Percentiles rank a stretch among this genome's conserved stretches.
Evolutionary conservation across 169 alveolate species (phyloP).

Genomic region (Theileria sp.): DNA sequence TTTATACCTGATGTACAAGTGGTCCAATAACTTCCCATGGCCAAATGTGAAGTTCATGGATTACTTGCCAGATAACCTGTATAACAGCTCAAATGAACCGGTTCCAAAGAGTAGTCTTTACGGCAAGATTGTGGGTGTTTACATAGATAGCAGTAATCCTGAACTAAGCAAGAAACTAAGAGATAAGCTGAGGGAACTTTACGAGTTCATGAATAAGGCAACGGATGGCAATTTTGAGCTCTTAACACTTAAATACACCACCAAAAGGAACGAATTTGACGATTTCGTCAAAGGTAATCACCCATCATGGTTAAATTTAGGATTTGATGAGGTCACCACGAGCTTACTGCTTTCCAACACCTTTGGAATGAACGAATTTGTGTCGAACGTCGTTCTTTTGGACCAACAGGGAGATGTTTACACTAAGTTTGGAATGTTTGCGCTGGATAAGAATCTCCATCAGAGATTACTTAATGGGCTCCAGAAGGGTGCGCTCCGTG

Average conservation of each 20-base stretch:
- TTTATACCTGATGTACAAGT: conserved; percentile 44
- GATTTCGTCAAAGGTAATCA: conserved; percentile 28
- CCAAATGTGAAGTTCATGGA: conserved; percentile 44
- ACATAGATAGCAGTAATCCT: conserved; percentile 52
- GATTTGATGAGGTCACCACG: conserved; percentile 33
- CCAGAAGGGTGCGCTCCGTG: conserved; percentile 35
- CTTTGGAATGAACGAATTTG: conserved; percentile 35
- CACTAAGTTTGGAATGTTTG: conserved; percentile 45
- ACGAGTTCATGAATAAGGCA: conserved; percentile 40
- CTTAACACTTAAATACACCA: conserved; percentile 42
- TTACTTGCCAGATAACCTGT: conserved; percentile 50
- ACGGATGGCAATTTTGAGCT: conserved; percentile 59
- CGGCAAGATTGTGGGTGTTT: conserved; percentile 58
- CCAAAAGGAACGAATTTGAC: conserved; percentile 33
- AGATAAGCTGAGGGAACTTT: conserved; percentile 41
- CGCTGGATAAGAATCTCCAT: background rate
- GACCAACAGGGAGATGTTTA: conserved; percentile 61
- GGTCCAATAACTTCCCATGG: conserved; percentile 66
- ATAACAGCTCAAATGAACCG: conserved; percentile 41
- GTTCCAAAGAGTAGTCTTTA: conserved; percentile 42
- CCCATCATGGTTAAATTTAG: conserved; percentile 51
- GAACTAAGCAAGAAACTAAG: conserved; percentile 29
- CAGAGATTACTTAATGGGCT: background rate
- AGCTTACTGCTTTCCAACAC: conserved; percentile 36
- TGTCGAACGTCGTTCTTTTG: conserved; percentile 39